phyloP scores from a whole-genome alignment of 768 basidiomycete species.

The Termitomyces sp. region DNA sequence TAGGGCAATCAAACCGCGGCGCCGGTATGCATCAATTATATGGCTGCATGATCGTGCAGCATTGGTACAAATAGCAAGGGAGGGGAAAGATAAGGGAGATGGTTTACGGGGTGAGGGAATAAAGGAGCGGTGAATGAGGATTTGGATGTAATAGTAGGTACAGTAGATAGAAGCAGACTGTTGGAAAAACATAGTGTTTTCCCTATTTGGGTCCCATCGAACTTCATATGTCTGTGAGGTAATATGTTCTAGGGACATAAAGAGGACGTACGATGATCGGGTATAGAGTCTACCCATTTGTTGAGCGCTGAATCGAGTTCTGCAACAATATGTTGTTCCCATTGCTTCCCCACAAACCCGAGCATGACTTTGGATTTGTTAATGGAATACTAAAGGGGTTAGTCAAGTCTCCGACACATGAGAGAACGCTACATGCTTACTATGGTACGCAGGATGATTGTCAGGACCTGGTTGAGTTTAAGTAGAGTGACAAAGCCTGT shows the following conservation, averaged over 20 bases:
- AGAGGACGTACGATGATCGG: constrained; percentile 43
- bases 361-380: constrained; percentile 65
- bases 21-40: constrained; percentile 56
- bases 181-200: constrained; percentile 40
- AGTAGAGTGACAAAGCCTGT: constrained; percentile 51
- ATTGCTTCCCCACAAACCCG: constrained; percentile 54
- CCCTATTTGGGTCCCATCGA: constrained; percentile 48
- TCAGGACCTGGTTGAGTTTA: constrained; percentile 58
- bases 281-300: constrained; percentile 63
- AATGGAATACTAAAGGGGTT: constrained; percentile 90
- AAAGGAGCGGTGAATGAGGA: constrained; percentile 74
- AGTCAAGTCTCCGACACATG: constrained; percentile 23
- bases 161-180: constrained; percentile 56
- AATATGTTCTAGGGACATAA: neutral
- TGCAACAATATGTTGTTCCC: constrained; percentile 66
- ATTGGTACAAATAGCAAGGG: constrained; percentile 71
- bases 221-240: constrained; percentile 22
- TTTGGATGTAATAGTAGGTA: constrained; percentile 54
- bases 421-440: constrained; percentile 27
- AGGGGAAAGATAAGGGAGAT: constrained; percentile 49
- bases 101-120: constrained; percentile 54
- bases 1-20: constrained; percentile 22
- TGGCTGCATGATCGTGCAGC: constrained; percentile 81
- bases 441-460: constrained; percentile 59
- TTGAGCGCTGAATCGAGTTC: constrained; percentile 70